phyloP scores from a whole-genome alignment of 768 basidiomycete genomes.

The Butyriboletus loyo region DNA sequence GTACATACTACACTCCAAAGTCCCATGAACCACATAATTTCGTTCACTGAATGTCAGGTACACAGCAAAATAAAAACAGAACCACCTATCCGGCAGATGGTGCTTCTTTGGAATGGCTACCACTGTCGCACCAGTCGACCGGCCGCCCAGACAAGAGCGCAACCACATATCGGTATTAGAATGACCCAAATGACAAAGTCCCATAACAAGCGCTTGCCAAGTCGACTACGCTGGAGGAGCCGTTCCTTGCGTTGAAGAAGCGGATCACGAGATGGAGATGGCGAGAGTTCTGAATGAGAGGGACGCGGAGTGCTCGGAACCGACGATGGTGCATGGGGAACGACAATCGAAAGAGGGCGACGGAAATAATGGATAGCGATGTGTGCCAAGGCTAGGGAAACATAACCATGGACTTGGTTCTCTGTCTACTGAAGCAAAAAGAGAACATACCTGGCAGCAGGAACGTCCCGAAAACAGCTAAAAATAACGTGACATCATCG shows the following conservation, averaged over 20 bases:
- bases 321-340: conserved; percentile 47
- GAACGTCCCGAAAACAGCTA: conserved; percentile 56
- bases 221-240: conserved; percentile 71
- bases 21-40: conserved; percentile 5
- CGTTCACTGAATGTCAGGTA: too few relatives aligned
- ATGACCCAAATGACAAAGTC: conserved; percentile 81
- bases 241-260: conserved; percentile 85
- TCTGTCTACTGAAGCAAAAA: neutral
- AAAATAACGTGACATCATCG: conserved; percentile 47
- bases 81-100: conserved; percentile 8
- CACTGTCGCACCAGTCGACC: conserved; percentile 53
- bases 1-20: conserved; percentile 2
- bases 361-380: conserved; percentile 82
- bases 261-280: conserved; percentile 49
- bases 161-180: conserved; percentile 56
- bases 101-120: conserved; percentile 33
- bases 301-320: conserved; percentile 17
- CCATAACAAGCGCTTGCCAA: conserved; percentile 73
- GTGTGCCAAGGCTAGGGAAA: conserved; percentile 60
- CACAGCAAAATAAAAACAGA: neutral
- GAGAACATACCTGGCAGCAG: conserved; percentile 52
- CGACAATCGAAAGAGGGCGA: conserved; percentile 78
- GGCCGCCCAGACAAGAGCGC: conserved; percentile 54
- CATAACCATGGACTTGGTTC: neutral
- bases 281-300: conserved; percentile 17